A percentile compares a stretch with the other conserved stretches of the same genome.
Evolutionary conservation across 1,284 basidiomycete genomes (phyloP).

Genomic region (Ceratobasidium sp.): DNA sequence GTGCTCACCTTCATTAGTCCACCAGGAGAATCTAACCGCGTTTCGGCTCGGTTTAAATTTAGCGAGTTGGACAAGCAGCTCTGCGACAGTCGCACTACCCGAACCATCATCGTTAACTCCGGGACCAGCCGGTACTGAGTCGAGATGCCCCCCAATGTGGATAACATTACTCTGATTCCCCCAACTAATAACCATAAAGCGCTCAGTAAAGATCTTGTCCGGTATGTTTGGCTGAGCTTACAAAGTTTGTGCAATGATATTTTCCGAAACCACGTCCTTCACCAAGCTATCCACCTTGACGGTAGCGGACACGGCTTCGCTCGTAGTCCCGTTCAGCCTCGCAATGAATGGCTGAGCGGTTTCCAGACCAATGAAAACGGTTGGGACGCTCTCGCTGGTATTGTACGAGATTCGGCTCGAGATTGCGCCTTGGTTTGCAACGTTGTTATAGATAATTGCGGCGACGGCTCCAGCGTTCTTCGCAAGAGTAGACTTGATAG

Average conservation of each 20-base stretch:
- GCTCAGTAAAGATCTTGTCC: too few species aligned
- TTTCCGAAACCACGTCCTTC: slow-evolving; percentile 31
- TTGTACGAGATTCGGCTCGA: slow-evolving; percentile 35
- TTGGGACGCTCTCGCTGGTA: slow-evolving; percentile 22
- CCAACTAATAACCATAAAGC: not conserved
- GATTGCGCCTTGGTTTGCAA: not conserved
- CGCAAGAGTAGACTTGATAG: slow-evolving; percentile 26
- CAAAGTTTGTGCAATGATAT: slow-evolving; percentile 30
- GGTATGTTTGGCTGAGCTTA: not conserved
- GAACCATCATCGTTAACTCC: slow-evolving; percentile 29
- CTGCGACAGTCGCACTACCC: slow-evolving; percentile 20
- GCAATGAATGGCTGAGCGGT: slow-evolving; percentile 25
- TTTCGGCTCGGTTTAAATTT: slow-evolving; percentile 26
- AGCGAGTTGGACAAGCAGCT: slow-evolving; percentile 24
- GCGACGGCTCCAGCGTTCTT: slow-evolving; percentile 20
- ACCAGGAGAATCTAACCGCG: slow-evolving; percentile 30
- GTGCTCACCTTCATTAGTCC: slow-evolving; percentile 28
- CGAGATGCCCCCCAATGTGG: slow-evolving; percentile 19
- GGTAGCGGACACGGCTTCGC: slow-evolving; percentile 1
- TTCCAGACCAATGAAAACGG: slow-evolving; percentile 25
- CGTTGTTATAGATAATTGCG: slow-evolving; percentile 29
- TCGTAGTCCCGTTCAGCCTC: slow-evolving; percentile 12
- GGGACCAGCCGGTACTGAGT: slow-evolving; percentile 29
- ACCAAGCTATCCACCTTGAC: slow-evolving; percentile 28
- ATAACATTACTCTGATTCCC: slow-evolving; percentile 32